Evolutionary conservation across 2,329 filamentous ascomycete species (phyloP).

Genomic region (Xylaria sp.): DNA sequence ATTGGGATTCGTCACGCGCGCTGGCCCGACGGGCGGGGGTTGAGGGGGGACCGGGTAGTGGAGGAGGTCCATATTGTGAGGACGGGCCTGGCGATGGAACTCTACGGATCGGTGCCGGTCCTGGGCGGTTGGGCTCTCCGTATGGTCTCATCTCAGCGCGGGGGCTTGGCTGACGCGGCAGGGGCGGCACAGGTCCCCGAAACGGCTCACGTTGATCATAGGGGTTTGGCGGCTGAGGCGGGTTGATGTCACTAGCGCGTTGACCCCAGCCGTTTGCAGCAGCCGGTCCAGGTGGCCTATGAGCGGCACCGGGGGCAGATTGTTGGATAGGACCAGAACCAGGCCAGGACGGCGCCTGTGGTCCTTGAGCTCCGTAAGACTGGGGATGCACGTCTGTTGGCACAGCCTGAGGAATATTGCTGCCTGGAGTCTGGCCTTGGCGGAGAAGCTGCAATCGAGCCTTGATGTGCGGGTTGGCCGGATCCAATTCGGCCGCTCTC

Average conservation of each 20-base stretch:
- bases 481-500: slow-evolving; percentile 89
- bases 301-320: slow-evolving; percentile 48
- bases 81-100: slow-evolving; percentile 50
- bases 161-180: slow-evolving; percentile 69
- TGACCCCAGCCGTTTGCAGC: slow-evolving; percentile 52
- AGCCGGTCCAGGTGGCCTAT: slow-evolving; percentile 52
- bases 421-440: slow-evolving; percentile 67
- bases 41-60: slow-evolving; percentile 37
- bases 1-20: slow-evolving; percentile 39
- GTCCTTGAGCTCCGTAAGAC: slow-evolving; percentile 80
- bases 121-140: slow-evolving; percentile 56
- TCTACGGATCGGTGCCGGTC: slow-evolving; percentile 46
- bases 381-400: slow-evolving; percentile 95
- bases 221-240: slow-evolving; percentile 71
- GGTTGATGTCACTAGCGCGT: slow-evolving; percentile 73
- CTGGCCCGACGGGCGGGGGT: slow-evolving; percentile 38
- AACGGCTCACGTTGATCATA: slow-evolving; percentile 74
- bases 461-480: slow-evolving; percentile 91
- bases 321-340: slow-evolving; percentile 59
- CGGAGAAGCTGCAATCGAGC: slow-evolving; percentile 85
- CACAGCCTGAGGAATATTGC: slow-evolving; percentile 65
- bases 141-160: slow-evolving; percentile 69
- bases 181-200: slow-evolving; percentile 61
- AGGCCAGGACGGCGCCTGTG: slow-evolving; percentile 85
- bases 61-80: slow-evolving; percentile 50